Conservation (phyloP, 2,329 filamentous ascomycete species). For the Corniculantispora saksenae region DNA sequence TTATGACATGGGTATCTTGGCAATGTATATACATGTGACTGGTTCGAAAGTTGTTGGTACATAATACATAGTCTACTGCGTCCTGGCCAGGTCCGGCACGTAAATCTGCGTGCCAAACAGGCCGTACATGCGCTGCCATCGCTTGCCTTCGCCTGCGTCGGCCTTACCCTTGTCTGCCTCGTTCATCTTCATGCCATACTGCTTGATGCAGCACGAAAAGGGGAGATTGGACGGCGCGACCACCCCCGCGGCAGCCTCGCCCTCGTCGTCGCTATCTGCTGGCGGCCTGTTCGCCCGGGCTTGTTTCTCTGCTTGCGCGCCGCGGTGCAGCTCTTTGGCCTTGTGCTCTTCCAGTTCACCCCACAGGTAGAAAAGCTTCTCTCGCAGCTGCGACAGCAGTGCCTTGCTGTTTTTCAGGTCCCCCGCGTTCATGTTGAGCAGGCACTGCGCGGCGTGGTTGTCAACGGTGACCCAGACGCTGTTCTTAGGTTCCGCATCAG, state of each 20-base stretch:
- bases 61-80: not conserved
- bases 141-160: constrained; percentile 44
- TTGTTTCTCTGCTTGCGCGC: constrained; percentile 24
- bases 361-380: constrained; percentile 79
- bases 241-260: constrained; percentile 1
- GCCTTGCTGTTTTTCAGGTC: constrained; percentile 56
- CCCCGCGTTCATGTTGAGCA: constrained; percentile 49
- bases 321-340: constrained; percentile 34
- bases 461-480: constrained; percentile 70
- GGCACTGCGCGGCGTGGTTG: constrained; percentile 52
- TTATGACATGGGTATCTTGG: not conserved
- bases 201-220: constrained; percentile 69
- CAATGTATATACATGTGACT: not conserved
- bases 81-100: not conserved
- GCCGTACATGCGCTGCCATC: constrained; percentile 65
- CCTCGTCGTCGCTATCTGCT: constrained; percentile 39
- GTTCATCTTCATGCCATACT: constrained; percentile 62
- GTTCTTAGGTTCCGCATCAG: constrained; percentile 35
- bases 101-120: constrained; percentile 51
- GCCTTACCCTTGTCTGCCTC: constrained; percentile 44
- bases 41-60: not conserved
- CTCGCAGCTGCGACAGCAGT: constrained; percentile 56
- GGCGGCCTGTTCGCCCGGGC: constrained; percentile 35
- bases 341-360: constrained; percentile 79
- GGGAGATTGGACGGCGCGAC: constrained; percentile 52